Evolutionary conservation across 768 basidiomycete species (phyloP), one percentile per base, ranked within the genome.

Genomic region (Rhodotorula sphaerocarpa): DNA sequence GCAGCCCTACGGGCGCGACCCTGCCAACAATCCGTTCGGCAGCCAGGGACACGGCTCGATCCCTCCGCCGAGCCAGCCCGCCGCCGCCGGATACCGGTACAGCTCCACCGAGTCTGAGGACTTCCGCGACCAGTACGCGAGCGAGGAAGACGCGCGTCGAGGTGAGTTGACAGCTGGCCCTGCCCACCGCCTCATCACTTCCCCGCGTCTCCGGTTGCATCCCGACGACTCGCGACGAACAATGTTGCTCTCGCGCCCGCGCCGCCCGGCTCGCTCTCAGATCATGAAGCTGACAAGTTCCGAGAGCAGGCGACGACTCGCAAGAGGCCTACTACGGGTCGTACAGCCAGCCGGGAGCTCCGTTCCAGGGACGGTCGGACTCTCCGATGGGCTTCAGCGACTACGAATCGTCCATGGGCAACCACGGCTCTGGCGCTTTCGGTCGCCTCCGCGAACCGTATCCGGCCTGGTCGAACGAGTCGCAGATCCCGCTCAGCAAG

Each of bases 401-500:
- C 61, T 62, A 65, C 46, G 60, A 65, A n/a, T 51, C 47, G 21
- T 64, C 63, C 1, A 20, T 59, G 30, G 48, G 31, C 48, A 30
- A 20, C 11, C 10, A 28, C 21, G 48, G 34, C 20, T 33, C 12
- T 34, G 61, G 48, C 11, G 52, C 66, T 1, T 67, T 59, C 55
- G 51, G 66, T 15, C 62, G 82, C 80, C 34, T 79, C 80, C 82
- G 84, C 50, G 91, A 96, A 70, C 84, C 90, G 43, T 96, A 96
- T 73, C 88, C 93, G 1, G 90, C 93, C 1, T 99, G 95, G 95
- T 84, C 84, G 15, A 76, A 84, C 44, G 95, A 97, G 55, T 85
- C 88, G 20, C 84, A 87, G 69, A 95, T 96, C 65, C 93, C 93
- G n/a, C 79, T 99, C 20, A 92, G 90, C 25, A 96, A 97, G 79